phyloP scores from a whole-genome alignment of 495 filamentous ascomycete species.

The Neurospora sp. region DNA sequence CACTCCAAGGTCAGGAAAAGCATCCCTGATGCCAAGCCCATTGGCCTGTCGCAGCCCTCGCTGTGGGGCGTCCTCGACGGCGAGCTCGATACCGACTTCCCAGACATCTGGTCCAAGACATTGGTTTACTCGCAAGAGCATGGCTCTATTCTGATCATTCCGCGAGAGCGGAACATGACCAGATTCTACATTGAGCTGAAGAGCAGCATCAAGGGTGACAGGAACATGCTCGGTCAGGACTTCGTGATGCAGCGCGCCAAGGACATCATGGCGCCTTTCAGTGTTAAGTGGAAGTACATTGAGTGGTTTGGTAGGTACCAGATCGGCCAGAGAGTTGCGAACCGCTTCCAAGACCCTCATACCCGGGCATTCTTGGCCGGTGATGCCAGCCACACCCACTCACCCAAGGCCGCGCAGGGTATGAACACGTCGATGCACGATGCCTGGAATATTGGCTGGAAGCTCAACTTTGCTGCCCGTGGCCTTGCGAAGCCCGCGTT shows the following conservation, averaged over 20 bases:
- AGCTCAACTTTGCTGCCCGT: slow-evolving; percentile 51
- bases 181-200: slow-evolving; percentile 60
- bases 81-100: slow-evolving; percentile 56
- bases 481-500: slow-evolving; percentile 43
- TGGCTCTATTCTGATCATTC: slow-evolving; percentile 58
- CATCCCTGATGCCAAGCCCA: slow-evolving; percentile 45
- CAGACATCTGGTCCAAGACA: slow-evolving; percentile 61
- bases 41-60: slow-evolving; percentile 50
- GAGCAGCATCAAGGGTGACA: slow-evolving; percentile 37
- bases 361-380: slow-evolving; percentile 58
- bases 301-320: slow-evolving; percentile 54
- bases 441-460: slow-evolving; percentile 69
- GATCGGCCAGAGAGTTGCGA: slow-evolving; percentile 56
- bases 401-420: slow-evolving; percentile 67
- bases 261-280: slow-evolving; percentile 53
- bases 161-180: slow-evolving; percentile 56
- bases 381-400: slow-evolving; percentile 67
- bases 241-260: slow-evolving; percentile 55
- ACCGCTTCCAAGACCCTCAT: slow-evolving; percentile 44
- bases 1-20: slow-evolving; percentile 44
- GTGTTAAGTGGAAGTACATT: slow-evolving; percentile 48
- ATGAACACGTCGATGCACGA: slow-evolving; percentile 75
- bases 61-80: slow-evolving; percentile 65
- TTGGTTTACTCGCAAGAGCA: slow-evolving; percentile 46
- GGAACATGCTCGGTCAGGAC: slow-evolving; percentile 40